phyloP scores from a whole-genome alignment of 2,329 filamentous ascomycete genomes.

The Fusarium siculi region DNA sequence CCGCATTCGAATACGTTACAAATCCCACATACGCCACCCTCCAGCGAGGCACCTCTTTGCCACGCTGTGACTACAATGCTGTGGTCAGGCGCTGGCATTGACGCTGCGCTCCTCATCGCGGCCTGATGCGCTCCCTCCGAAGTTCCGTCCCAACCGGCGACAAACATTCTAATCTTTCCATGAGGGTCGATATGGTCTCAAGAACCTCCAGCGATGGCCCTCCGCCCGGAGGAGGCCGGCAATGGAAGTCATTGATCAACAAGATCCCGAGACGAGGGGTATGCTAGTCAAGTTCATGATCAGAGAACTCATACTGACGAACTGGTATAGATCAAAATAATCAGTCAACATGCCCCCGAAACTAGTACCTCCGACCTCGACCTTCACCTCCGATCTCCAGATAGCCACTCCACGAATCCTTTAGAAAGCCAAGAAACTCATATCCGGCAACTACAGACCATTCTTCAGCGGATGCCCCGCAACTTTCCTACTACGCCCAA shows the following conservation, averaged over 20 bases:
- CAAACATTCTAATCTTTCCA: constrained; percentile 24
- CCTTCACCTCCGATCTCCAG: constrained; percentile 38
- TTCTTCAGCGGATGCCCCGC: constrained; percentile 50
- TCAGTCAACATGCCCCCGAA: constrained; percentile 35
- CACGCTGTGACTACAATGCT: constrained; percentile 41
- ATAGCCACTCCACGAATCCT: constrained; percentile 39
- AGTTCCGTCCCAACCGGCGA: constrained; percentile 25
- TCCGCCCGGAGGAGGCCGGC: constrained; percentile 28
- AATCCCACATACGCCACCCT: constrained; percentile 17
- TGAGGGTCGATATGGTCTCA: constrained; percentile 45
- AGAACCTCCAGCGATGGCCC: constrained; percentile 45
- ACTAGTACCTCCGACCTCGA: constrained; percentile 44
- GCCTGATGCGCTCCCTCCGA: constrained; percentile 40
- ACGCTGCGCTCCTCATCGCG: constrained; percentile 38
- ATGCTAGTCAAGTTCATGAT: constrained; percentile 10
- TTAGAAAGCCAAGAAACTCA: constrained; percentile 48
- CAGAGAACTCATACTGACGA: neutral
- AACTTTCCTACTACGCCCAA: constrained; percentile 47
- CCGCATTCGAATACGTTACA: neutral
- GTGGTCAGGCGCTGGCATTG: constrained; percentile 39
- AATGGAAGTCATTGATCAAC: constrained; percentile 32
- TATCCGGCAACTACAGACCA: constrained; percentile 49
- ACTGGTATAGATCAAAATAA: constrained; percentile 9
- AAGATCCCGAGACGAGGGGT: constrained; percentile 32
- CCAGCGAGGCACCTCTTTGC: constrained; percentile 36